Conservation (phyloP, 495 filamentous ascomycete species). For the Podospora fimiseda region DNA sequence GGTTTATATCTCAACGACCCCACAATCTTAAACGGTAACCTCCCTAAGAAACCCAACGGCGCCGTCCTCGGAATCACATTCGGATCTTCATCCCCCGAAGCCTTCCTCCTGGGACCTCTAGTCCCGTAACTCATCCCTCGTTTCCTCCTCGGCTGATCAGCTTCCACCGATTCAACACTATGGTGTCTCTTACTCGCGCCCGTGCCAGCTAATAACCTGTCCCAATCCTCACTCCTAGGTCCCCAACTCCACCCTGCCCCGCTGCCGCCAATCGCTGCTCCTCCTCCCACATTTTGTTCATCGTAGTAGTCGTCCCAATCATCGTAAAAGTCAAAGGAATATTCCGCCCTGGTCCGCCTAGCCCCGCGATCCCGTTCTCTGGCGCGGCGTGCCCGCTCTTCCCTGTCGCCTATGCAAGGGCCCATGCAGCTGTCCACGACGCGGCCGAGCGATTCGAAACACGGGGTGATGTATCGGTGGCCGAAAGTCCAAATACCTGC, state of each 20-base stretch:
- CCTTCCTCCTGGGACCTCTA: conserved; percentile 60
- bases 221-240: conserved; percentile 76
- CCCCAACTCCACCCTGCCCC: conserved; percentile 50
- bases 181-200: conserved; percentile 38
- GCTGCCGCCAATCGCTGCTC: conserved; percentile 16
- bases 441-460: conserved; percentile 57
- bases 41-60: conserved; percentile 75
- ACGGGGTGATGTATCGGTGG: conserved; percentile 78
- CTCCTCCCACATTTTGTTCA: conserved; percentile 41
- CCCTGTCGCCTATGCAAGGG: conserved; percentile 65
- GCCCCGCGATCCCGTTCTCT: conserved; percentile 47
- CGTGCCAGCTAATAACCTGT: conserved; percentile 75
- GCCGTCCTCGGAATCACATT: conserved; percentile 87
- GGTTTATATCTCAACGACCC: conserved; percentile 82
- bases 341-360: conserved; percentile 60
- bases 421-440: conserved; percentile 64
- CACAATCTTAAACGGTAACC: conserved; percentile 80
- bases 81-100: conserved; percentile 66
- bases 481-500: conserved; percentile 82
- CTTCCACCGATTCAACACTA: conserved; percentile 33
- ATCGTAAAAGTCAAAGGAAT: conserved; percentile 96
- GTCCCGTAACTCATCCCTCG: conserved; percentile 87
- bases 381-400: conserved; percentile 65
- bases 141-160: conserved; percentile 64
- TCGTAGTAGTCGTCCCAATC: conserved; percentile 76